Conservation (phyloP, 176 grass and related monocot species). For the Bothriochloa decipiens region DNA sequence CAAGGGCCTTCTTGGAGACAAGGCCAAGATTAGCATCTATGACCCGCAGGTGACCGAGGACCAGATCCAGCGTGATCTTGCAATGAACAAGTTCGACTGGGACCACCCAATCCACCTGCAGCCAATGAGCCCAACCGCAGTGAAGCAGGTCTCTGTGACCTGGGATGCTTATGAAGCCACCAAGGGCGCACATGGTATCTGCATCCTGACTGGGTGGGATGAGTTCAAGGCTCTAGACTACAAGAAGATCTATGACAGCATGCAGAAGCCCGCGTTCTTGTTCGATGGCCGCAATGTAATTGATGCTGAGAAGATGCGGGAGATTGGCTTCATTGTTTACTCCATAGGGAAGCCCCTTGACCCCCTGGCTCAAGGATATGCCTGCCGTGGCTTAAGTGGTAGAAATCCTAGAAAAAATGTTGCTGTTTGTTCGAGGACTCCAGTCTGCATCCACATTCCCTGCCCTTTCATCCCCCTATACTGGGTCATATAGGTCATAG, state of each 20-base stretch:
- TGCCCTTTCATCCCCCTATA: too few relatives aligned
- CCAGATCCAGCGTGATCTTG: slow-evolving; percentile 66
- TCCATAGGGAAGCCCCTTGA: slow-evolving; percentile 71
- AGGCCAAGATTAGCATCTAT: slow-evolving; percentile 68
- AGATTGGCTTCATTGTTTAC: slow-evolving; percentile 67
- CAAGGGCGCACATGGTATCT: slow-evolving; percentile 63
- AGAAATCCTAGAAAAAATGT: background rate
- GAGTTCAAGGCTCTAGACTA: slow-evolving; percentile 69
- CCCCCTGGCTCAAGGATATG: too few relatives aligned
- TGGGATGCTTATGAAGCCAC: slow-evolving; percentile 66
- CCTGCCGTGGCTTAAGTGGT: too few relatives aligned
- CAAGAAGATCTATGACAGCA: slow-evolving; percentile 64
- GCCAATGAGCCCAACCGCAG: slow-evolving; percentile 55
- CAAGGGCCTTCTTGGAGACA: slow-evolving; percentile 68
- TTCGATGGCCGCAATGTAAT: slow-evolving; percentile 66
- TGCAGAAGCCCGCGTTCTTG: slow-evolving; percentile 68
- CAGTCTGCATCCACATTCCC: too few relatives aligned
- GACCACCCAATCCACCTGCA: slow-evolving; percentile 70
- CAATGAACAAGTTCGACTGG: slow-evolving; percentile 78
- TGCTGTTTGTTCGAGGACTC: too few relatives aligned
- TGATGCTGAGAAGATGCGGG: slow-evolving; percentile 50
- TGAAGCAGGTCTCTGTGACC: slow-evolving; percentile 59
- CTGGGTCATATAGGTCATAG: slow-evolving; percentile 2
- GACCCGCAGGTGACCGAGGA: slow-evolving; percentile 71
- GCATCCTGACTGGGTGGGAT: slow-evolving; percentile 73